These are phyloP conservation scores for Begonia loranthoides DNA, from an alignment of 306 rosid genomes.

Conservation along the genomic window DNA sequence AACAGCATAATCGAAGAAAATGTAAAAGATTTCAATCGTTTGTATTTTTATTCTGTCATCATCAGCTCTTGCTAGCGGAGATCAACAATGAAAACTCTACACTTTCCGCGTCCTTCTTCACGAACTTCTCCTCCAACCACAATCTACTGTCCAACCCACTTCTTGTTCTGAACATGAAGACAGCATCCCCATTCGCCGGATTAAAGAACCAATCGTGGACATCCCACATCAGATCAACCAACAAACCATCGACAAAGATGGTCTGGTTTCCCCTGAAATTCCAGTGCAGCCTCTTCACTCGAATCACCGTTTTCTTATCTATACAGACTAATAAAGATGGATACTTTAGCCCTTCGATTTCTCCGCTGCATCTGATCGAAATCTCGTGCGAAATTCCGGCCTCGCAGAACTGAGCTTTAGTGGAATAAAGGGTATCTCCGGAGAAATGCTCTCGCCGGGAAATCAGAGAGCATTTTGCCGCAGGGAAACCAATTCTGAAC, in stretches of 20 bases:
- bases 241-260: slow-evolving; percentile 73
- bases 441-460: slow-evolving; percentile 61
- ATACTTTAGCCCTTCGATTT: slow-evolving; percentile 32
- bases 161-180: slow-evolving; percentile 85
- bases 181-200: slow-evolving; percentile 40
- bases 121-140: slow-evolving; percentile 68
- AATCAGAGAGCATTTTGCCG: slow-evolving; percentile 27
- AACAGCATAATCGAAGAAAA: slow-evolving; percentile 2
- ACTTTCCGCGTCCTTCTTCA: slow-evolving; percentile 37
- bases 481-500: slow-evolving; percentile 16
- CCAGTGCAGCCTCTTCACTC: slow-evolving; percentile 88
- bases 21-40: not conserved
- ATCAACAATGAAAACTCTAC: slow-evolving; percentile 72
- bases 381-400: slow-evolving; percentile 50
- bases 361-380: slow-evolving; percentile 55
- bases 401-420: slow-evolving; percentile 59
- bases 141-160: slow-evolving; percentile 74
- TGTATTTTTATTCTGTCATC: not conserved
- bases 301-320: slow-evolving; percentile 63
- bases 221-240: slow-evolving; percentile 93
- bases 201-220: slow-evolving; percentile 88
- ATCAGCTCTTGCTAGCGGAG: slow-evolving; percentile 65
- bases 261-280: slow-evolving; percentile 89
- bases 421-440: slow-evolving; percentile 47
- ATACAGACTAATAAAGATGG: slow-evolving; percentile 45